Percentiles rank a stretch among this genome's conserved stretches.
Conservation (phyloP, 768 basidiomycete genomes). For the Auriscalpium vulgare region DNA sequence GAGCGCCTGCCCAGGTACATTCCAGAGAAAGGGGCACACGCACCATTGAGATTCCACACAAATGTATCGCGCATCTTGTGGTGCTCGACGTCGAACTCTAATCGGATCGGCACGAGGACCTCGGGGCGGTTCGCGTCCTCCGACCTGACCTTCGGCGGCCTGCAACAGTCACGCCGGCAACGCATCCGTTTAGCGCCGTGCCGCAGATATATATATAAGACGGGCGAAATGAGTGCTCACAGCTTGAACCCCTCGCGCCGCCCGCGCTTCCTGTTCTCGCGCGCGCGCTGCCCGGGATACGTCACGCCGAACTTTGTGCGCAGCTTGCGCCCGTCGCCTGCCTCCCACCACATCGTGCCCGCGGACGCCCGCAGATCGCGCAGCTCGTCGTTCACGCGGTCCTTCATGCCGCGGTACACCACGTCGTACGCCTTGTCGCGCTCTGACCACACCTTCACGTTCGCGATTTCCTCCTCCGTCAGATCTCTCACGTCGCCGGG, state of each 20-base stretch:
- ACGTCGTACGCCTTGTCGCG: slow-evolving; percentile 52
- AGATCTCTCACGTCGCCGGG: slow-evolving; percentile 45
- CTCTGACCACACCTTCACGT: slow-evolving; percentile 57
- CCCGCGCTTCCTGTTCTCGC: slow-evolving; percentile 41
- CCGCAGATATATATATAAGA: background rate
- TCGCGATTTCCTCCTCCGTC: slow-evolving; percentile 37
- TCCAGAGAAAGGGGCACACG: slow-evolving; percentile 13
- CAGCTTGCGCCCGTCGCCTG: slow-evolving; percentile 39
- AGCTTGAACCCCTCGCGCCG: slow-evolving; percentile 65
- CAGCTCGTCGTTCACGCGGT: slow-evolving; percentile 44
- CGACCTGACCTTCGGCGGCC: slow-evolving; percentile 51
- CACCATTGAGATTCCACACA: slow-evolving; percentile 94
- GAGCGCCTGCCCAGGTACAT: background rate
- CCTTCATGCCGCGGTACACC: slow-evolving; percentile 39
- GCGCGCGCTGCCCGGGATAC: slow-evolving; percentile 40
- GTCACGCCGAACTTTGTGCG: slow-evolving; percentile 40
- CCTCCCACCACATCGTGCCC: slow-evolving; percentile 56
- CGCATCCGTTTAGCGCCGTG: background rate
- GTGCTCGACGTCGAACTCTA: slow-evolving; percentile 94
- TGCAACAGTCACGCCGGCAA: slow-evolving; percentile 18
- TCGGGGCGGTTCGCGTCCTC: slow-evolving; percentile 62
- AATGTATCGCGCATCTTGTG: slow-evolving; percentile 94
- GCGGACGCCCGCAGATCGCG: slow-evolving; percentile 35
- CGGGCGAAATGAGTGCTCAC: slow-evolving; percentile 42
- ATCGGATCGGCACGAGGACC: slow-evolving; percentile 85